Conservation (phyloP, 2,329 filamentous ascomycete genomes). For the Pyrenophora tritici-repentis region DNA sequence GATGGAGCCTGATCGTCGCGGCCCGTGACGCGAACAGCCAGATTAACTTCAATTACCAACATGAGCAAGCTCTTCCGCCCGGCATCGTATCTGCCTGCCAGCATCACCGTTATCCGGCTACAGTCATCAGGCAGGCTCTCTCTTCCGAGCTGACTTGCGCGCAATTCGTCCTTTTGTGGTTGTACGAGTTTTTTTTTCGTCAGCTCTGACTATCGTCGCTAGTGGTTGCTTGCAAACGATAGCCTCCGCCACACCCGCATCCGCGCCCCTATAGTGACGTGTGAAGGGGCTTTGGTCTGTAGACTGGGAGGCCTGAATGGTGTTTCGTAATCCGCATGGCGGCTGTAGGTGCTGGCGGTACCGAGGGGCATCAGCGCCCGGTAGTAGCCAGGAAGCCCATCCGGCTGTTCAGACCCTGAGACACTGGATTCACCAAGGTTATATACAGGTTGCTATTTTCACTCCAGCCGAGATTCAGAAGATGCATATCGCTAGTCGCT, state of each 20-base stretch:
- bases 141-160: no score
- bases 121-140: not conserved
- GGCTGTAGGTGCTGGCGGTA: not conserved
- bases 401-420: not conserved
- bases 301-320: not conserved
- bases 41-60: slow-evolving; percentile 27
- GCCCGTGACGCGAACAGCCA: slow-evolving; percentile 23
- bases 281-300: not conserved
- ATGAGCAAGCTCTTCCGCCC: slow-evolving; percentile 14
- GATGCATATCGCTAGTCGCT: not conserved
- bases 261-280: no score
- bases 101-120: no score
- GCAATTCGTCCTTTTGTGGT: no score
- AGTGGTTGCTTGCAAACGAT: no score
- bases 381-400: not conserved
- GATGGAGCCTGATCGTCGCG: slow-evolving; percentile 15
- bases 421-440: not conserved
- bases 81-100: slow-evolving; percentile 2
- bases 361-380: not conserved
- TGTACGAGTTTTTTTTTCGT: no score
- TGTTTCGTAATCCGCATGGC: not conserved
- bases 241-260: no score
- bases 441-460: slow-evolving; percentile 3
- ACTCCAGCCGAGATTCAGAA: not conserved
- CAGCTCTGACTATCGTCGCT: no score